phyloP scores from a whole-genome alignment of 2,329 filamentous ascomycete species.

The Amesomyces nigricolor region DNA sequence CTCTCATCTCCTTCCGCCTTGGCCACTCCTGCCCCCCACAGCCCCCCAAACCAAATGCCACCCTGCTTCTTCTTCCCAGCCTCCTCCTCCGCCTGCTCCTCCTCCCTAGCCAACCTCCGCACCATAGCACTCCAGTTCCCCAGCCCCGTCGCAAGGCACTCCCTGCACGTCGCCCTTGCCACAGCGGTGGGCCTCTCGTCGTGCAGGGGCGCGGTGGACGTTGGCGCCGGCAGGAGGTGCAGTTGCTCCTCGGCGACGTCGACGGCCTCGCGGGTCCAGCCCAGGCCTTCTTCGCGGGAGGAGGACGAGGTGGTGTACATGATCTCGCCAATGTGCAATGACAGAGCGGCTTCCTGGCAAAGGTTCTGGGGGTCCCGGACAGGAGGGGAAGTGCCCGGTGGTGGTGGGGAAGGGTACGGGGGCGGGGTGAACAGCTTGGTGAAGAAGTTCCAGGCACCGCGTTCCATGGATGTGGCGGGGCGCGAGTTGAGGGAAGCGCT shows the following conservation, averaged over 20 bases:
- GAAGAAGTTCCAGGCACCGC: constrained; percentile 20
- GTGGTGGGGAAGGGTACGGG: constrained; percentile 63
- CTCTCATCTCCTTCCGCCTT: constrained; percentile 27
- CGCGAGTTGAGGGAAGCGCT: constrained; percentile 14
- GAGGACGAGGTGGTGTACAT: constrained; percentile 63
- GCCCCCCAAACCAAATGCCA: constrained; percentile 34
- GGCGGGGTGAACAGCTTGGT: constrained; percentile 40
- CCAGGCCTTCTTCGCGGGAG: constrained; percentile 62
- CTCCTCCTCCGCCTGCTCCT: constrained; percentile 35
- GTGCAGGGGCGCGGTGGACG: constrained; percentile 21
- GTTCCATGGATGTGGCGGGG: constrained; percentile 13
- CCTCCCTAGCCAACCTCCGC: constrained; percentile 51
- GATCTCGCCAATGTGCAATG: constrained; percentile 91
- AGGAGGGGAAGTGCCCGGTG: constrained; percentile 64
- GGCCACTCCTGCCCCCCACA: constrained; percentile 36
- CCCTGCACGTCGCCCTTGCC: constrained; percentile 58
- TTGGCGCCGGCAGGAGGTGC: constrained; percentile 35
- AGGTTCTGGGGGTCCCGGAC: constrained; percentile 57
- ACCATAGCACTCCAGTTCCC: constrained; percentile 84
- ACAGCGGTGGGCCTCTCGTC: constrained; percentile 4
- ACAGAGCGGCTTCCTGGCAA: constrained; percentile 81
- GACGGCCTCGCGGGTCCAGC: constrained; percentile 86
- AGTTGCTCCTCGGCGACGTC: constrained; percentile 69
- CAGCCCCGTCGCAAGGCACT: constrained; percentile 72
- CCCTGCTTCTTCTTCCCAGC: not conserved